Percentiles rank a stretch among this genome's conserved stretches.
Evolutionary conservation across 1,284 basidiomycete species (phyloP).

Genomic region (Heterobasidion occidentale): DNA sequence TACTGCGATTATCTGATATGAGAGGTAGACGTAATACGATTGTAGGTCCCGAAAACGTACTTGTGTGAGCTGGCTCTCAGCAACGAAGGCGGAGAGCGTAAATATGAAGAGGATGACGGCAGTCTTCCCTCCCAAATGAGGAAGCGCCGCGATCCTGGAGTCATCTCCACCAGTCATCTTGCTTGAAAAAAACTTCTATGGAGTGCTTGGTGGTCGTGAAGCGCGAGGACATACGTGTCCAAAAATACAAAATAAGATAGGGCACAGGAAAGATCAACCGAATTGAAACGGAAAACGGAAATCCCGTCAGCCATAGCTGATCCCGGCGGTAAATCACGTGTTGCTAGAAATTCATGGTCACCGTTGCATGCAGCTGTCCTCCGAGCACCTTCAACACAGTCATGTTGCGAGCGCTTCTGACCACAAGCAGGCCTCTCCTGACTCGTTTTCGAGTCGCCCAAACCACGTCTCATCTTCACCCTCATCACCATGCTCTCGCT

Average conservation of each 20-base stretch:
- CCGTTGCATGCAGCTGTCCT: neutral
- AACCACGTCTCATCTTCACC: constrained; percentile 24
- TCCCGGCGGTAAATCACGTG: neutral
- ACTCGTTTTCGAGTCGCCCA: constrained; percentile 37
- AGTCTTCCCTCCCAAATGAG: constrained; percentile 20
- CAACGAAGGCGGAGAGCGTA: constrained; percentile 55
- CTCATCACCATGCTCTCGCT: constrained; percentile 21
- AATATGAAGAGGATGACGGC: constrained; percentile 45
- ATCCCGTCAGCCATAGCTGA: neutral
- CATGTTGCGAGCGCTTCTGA: constrained; percentile 63
- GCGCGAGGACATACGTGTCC: neutral
- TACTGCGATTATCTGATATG: constrained; percentile 37
- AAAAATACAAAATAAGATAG: neutral
- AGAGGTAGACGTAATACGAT: neutral
- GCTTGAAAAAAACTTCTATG: constrained; percentile 6
- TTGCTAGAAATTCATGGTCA: neutral
- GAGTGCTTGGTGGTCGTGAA: neutral
- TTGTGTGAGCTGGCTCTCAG: constrained; percentile 65
- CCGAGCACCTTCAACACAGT: constrained; percentile 5
- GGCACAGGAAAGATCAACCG: neutral
- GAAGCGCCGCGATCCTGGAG: constrained; percentile 8
- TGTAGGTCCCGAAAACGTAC: constrained; percentile 26
- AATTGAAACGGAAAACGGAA: neutral
- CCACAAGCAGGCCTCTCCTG: constrained; percentile 51
- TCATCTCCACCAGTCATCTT: constrained; percentile 21